These are phyloP conservation scores for Hericium rajendrae DNA, from an alignment of 768 basidiomycete species.

Conservation along the genomic window DNA sequence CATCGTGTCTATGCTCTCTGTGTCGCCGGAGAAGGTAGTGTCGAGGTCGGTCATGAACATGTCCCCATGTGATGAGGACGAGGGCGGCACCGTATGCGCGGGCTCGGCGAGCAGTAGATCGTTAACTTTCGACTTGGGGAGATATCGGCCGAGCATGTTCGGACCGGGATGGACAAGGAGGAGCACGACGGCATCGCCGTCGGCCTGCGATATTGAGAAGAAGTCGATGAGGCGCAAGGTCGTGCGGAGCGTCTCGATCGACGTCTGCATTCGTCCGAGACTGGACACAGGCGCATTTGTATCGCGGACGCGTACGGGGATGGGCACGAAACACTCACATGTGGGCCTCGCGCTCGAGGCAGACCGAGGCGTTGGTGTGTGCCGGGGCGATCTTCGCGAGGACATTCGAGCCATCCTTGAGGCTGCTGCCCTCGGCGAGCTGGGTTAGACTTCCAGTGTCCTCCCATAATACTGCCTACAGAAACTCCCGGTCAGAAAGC, in stretches of 20 bases:
- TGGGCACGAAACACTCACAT: slow-evolving; percentile 30
- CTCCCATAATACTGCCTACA: slow-evolving; percentile 49
- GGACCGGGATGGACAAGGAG: slow-evolving; percentile 60
- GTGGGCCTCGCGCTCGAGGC: slow-evolving; percentile 63
- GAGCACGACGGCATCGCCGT: slow-evolving; percentile 63
- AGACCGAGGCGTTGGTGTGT: slow-evolving; percentile 64
- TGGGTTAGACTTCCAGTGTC: slow-evolving; percentile 67
- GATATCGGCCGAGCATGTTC: slow-evolving; percentile 62
- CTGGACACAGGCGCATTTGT: slow-evolving; percentile 20
- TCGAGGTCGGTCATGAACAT: slow-evolving; percentile 40
- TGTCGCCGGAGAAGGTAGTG: slow-evolving; percentile 37
- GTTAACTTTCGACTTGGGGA: slow-evolving; percentile 57
- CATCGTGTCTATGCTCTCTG: slow-evolving; percentile 61
- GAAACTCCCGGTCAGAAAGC: not conserved
- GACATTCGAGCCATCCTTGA: slow-evolving; percentile 61
- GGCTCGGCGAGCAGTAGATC: slow-evolving; percentile 52
- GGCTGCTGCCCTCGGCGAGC: slow-evolving; percentile 56
- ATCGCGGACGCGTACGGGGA: not conserved
- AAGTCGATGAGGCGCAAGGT: slow-evolving; percentile 53
- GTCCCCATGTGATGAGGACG: slow-evolving; percentile 35
- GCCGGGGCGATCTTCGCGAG: slow-evolving; percentile 68
- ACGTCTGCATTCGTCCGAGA: slow-evolving; percentile 38
- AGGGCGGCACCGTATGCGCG: slow-evolving; percentile 26
- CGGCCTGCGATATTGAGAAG: slow-evolving; percentile 53
- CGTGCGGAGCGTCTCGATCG: slow-evolving; percentile 42